phyloP scores from a whole-genome alignment of 345 rosid species.

The Capsella bursapastoris region DNA sequence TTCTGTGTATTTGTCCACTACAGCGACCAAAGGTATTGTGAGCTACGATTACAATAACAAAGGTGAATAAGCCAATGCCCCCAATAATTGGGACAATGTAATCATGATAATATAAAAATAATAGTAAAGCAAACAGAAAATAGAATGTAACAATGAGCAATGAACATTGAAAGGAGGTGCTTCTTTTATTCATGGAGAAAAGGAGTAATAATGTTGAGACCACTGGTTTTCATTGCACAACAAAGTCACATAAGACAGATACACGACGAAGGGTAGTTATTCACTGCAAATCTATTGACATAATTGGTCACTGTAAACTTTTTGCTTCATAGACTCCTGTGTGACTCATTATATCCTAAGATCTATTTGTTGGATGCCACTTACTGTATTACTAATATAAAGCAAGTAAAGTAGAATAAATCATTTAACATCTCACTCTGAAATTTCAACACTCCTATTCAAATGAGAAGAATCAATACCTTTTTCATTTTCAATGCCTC shows the following conservation, averaged over 20 bases:
- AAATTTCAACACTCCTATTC: constrained; percentile 28
- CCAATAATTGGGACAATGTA: constrained; percentile 60
- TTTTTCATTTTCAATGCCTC: constrained; percentile 48
- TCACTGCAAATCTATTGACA: constrained; percentile 41
- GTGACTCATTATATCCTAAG: constrained; percentile 46
- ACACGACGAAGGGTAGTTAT: constrained; percentile 48
- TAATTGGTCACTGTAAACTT: constrained; percentile 46
- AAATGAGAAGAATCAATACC: constrained; percentile 29
- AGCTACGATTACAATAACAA: constrained; percentile 38
- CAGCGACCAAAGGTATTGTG: constrained; percentile 31
- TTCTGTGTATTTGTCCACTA: constrained; percentile 30
- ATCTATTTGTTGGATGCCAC: constrained; percentile 43
- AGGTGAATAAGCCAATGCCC: constrained; percentile 49
- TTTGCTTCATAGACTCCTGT: constrained; percentile 38
- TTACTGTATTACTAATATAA: constrained; percentile 19
- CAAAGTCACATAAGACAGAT: constrained; percentile 40
- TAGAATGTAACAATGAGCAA: constrained; percentile 40
- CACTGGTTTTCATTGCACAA: constrained; percentile 42
- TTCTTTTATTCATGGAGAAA: constrained; percentile 24
- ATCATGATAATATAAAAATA: constrained; percentile 39
- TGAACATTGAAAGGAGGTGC: constrained; percentile 9
- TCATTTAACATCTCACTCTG: constrained; percentile 43
- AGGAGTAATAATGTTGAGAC: constrained; percentile 47
- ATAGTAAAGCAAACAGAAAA: constrained; percentile 34
- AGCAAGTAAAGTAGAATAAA: constrained; percentile 33